A percentile compares a stretch with the other conserved stretches of the same genome.
phyloP scores from a whole-genome alignment of 345 rosid genomes.

The Garcia nutans region DNA sequence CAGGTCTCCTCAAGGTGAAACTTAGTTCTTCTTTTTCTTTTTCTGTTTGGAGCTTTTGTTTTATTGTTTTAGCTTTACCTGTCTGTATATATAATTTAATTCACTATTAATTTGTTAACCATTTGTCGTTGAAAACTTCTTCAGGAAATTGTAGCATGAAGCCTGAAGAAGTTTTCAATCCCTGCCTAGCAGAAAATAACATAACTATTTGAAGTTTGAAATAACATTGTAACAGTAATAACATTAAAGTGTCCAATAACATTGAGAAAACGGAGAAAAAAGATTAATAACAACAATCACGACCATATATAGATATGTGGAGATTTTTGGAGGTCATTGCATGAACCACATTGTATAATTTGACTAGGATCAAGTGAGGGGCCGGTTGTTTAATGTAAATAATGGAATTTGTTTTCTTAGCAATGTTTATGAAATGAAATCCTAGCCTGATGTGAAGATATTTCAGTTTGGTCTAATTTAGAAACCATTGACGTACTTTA shows the following conservation, averaged over 20 bases:
- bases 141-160: too few species aligned
- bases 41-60: background rate
- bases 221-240: background rate
- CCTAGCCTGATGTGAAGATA: background rate
- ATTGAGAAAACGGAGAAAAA: background rate
- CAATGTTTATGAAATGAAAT: background rate
- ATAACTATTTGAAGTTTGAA: background rate
- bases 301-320: too few species aligned
- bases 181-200: background rate
- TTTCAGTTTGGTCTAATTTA: background rate
- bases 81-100: background rate
- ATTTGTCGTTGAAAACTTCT: background rate
- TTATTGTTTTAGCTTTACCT: background rate
- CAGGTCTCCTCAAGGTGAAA: conserved; percentile 52
- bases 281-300: background rate
- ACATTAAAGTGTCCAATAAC: background rate
- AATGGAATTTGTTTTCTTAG: background rate
- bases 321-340: too few species aligned
- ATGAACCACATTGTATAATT: background rate
- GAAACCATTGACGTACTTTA: background rate
- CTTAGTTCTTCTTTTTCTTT: background rate
- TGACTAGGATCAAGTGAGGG: background rate
- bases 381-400: background rate
- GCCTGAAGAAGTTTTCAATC: conserved; percentile 2
- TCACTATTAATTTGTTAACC: too few species aligned